A percentile compares a stretch with the other conserved stretches of the same genome.
These are phyloP conservation scores for Cladophialophora psammophila DNA, from an alignment of 2,329 filamentous ascomycete species.

Conservation along the genomic window DNA sequence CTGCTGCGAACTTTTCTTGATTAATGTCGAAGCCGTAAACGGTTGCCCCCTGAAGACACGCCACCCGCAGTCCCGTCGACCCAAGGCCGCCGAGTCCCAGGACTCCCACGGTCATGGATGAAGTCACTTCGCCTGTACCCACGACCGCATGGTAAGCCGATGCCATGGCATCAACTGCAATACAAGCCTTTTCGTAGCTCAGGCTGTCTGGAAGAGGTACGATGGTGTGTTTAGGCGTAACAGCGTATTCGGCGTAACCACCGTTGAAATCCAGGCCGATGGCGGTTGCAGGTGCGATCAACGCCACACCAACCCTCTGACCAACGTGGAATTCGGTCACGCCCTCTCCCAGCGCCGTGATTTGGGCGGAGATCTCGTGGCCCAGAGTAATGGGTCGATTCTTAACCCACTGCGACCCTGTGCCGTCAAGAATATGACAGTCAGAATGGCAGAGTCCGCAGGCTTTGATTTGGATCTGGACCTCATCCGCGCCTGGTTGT, in stretches of 20 bases:
- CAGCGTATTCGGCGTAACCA: constrained; percentile 12
- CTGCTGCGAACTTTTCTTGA: constrained; percentile 4
- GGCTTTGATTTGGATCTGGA: constrained; percentile 9
- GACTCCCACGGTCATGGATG: constrained; percentile 5
- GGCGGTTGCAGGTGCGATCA: neutral
- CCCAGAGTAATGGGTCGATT: constrained; percentile 14
- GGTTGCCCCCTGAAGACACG: constrained; percentile 12
- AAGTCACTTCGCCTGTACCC: neutral
- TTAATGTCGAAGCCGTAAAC: constrained; percentile 16
- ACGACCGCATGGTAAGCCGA: constrained; percentile 15
- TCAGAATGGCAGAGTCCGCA: constrained; percentile 15
- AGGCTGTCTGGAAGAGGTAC: constrained; percentile 9
- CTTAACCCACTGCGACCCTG: constrained; percentile 10
- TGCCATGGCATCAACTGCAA: constrained; percentile 11
- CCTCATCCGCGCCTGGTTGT: neutral
- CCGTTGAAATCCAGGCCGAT: constrained; percentile 12
- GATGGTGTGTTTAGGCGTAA: constrained; percentile 5
- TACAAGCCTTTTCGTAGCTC: neutral
- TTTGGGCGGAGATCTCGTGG: constrained; percentile 1
- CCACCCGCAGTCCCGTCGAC: neutral
- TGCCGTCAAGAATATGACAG: constrained; percentile 10
- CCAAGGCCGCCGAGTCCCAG: constrained; percentile 9
- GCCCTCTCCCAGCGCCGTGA: neutral
- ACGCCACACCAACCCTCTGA: neutral
- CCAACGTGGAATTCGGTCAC: constrained; percentile 14